These are phyloP conservation scores for Berberis vulgaris DNA, from an alignment of 164 flowering plant genomes.

Conservation along the genomic window DNA sequence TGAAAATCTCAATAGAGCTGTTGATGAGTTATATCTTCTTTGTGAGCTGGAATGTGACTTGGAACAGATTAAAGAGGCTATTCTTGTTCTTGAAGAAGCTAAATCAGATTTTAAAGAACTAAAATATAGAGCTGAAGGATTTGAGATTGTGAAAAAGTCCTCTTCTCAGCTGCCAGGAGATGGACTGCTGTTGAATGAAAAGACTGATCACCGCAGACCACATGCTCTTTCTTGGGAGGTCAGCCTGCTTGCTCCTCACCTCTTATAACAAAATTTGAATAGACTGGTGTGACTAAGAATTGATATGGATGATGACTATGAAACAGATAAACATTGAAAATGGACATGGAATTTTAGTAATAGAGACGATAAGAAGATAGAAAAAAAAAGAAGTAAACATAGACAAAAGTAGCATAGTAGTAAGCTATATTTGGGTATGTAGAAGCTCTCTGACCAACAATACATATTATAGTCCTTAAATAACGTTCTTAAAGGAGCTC, in stretches of 20 bases:
- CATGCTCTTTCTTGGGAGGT: slow-evolving; percentile 99
- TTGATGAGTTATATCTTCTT: slow-evolving; percentile 90
- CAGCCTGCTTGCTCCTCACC: neutral
- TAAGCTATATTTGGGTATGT: too few relatives aligned
- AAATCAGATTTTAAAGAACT: slow-evolving; percentile 76
- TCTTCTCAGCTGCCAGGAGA: slow-evolving; percentile 31
- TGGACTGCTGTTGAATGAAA: slow-evolving; percentile 38
- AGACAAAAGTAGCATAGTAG: too few relatives aligned
- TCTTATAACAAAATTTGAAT: neutral
- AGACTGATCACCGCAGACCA: slow-evolving; percentile 75
- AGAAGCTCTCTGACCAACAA: too few relatives aligned
- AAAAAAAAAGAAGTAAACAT: too few relatives aligned
- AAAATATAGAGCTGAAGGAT: slow-evolving; percentile 61
- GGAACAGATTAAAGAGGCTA: slow-evolving; percentile 87
- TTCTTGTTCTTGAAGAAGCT: slow-evolving; percentile 94
- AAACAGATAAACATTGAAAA: too few relatives aligned
- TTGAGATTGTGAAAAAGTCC: slow-evolving; percentile 55
- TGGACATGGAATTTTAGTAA: too few relatives aligned
- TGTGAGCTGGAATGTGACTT: slow-evolving; percentile 91
- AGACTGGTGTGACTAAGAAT: too few relatives aligned
- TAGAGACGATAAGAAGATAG: too few relatives aligned
- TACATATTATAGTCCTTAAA: too few relatives aligned
- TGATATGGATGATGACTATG: too few relatives aligned
- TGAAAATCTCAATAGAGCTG: slow-evolving; percentile 92
- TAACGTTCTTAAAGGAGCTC: too few relatives aligned